Base-by-base conservation (phyloP, 306 rosid species). In the Trifolium subterraneum region DNA sequence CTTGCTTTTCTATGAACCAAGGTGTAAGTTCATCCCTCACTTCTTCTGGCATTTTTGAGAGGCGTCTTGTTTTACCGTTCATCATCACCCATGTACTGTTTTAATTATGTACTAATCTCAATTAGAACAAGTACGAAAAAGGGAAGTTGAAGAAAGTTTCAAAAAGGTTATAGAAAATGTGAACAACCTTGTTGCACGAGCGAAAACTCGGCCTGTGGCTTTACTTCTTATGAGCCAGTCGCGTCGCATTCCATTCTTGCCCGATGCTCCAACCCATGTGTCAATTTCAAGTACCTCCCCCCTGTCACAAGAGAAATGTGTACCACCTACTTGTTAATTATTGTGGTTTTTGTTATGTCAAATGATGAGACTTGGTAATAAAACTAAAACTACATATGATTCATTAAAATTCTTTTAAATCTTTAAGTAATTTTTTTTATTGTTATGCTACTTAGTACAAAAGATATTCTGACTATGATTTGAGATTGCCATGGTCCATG, bases 21-120 rank as follows among this genome's bases (percentile, higher is more conserved):
- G 98, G 98, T 36, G 88, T 67, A 69, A 93, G 70, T 80, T 93
- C 98, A 45, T 68, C 80, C 81, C 97, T 91, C 72, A 89, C 98
- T 52, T 87, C 98, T 75, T 91, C 91, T 50, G 97, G 97, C 86
- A 91, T 83, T 82, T 91, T 91, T 3, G 97, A 93, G 64, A 91
- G 96, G 74, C 98, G 97, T 64, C 98, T 88, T 75, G 98, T 88
- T 69, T 83, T 81, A 74, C 80, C 85, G 87, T 93, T 91, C 98
- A 93, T 93, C 96, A 88, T 93, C 85, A 91, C 98, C 97, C 98
- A 93, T 31, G 91, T 91, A 85, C 98, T 93, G 93, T 81, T 84
- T 78, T 7, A 36, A 36, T 36, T 62, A 69, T 47, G 41, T 29
- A 69, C 47, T 77, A 29, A 55, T 55, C 44, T 68, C 18, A 61